Evolutionary conservation across 306 rosid genomes (phyloP).

Genomic region (Spatholobus suberectus): DNA sequence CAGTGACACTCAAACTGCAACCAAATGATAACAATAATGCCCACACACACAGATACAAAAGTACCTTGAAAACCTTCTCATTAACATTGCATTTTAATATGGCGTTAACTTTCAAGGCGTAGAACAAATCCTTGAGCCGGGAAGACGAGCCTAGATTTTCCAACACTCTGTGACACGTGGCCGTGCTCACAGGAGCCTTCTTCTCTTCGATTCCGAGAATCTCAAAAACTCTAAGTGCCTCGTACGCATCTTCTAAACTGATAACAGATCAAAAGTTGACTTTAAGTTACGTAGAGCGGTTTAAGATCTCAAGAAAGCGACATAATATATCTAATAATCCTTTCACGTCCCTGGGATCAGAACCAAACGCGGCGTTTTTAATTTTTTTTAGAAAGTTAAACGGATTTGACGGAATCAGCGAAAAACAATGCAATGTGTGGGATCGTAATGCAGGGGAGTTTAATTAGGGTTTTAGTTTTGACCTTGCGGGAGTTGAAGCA

Average conservation of each 20-base stretch:
- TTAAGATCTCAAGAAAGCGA: not conserved
- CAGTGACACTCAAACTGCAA: slow-evolving; percentile 33
- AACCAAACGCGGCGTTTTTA: not conserved
- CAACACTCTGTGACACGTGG: slow-evolving; percentile 66
- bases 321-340: not conserved
- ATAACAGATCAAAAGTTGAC: slow-evolving; percentile 14
- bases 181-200: slow-evolving; percentile 51
- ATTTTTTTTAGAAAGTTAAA: not conserved
- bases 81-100: slow-evolving; percentile 68
- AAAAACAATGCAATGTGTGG: not conserved
- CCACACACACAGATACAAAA: not conserved
- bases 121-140: slow-evolving; percentile 66
- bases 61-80: slow-evolving; percentile 66
- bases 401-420: not conserved
- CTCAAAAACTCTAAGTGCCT: slow-evolving; percentile 75
- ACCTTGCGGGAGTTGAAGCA: slow-evolving; percentile 69
- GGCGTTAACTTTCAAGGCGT: slow-evolving; percentile 71
- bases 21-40: not conserved
- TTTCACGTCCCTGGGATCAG: slow-evolving; percentile 5
- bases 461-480: slow-evolving; percentile 41
- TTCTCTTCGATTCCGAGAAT: slow-evolving; percentile 66
- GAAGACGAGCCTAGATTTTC: slow-evolving; percentile 67
- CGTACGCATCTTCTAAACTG: slow-evolving; percentile 88
- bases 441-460: slow-evolving; percentile 20
- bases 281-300: not conserved